Conservation (phyloP, 2,329 filamentous ascomycete species). For the Talaromyces sp. region DNA sequence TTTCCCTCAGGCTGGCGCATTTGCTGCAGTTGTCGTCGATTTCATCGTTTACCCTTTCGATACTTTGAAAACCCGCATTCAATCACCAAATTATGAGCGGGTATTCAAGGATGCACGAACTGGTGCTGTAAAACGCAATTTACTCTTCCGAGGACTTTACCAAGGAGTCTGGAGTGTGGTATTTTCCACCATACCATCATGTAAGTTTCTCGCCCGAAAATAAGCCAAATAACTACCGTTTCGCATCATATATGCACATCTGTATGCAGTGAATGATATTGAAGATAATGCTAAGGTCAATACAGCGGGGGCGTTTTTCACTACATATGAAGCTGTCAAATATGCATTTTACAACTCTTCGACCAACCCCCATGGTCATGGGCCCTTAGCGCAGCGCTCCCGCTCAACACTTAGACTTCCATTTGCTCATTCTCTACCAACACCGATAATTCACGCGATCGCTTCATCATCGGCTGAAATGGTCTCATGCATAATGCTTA, state of each 20-base stretch:
- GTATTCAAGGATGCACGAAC: slow-evolving; percentile 64
- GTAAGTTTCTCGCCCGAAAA: slow-evolving; percentile 44
- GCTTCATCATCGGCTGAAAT: slow-evolving; percentile 79
- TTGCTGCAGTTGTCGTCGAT: slow-evolving; percentile 84
- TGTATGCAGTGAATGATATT: too few species aligned
- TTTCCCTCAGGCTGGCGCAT: slow-evolving; percentile 69
- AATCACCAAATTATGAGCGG: slow-evolving; percentile 73
- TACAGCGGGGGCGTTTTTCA: slow-evolving; percentile 84
- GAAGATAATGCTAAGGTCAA: too few species aligned
- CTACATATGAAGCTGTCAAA: slow-evolving; percentile 81
- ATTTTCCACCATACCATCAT: slow-evolving; percentile 83
- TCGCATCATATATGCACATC: too few species aligned
- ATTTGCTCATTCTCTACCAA: slow-evolving; percentile 56
- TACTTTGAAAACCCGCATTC: slow-evolving; percentile 83
- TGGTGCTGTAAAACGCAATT: slow-evolving; percentile 56
- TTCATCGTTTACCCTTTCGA: slow-evolving; percentile 85
- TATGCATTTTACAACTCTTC: slow-evolving; percentile 59
- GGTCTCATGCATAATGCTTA: slow-evolving; percentile 82
- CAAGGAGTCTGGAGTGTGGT: slow-evolving; percentile 86
- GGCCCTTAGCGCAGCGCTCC: background rate
- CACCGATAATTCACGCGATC: slow-evolving; percentile 70
- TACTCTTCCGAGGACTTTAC: slow-evolving; percentile 74
- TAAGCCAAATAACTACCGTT: background rate
- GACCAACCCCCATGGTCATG: background rate
- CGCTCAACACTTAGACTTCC: slow-evolving; percentile 17